These are phyloP conservation scores for Mycena albidolilacea DNA, from an alignment of 768 basidiomycete genomes.

Conservation along the genomic window DNA sequence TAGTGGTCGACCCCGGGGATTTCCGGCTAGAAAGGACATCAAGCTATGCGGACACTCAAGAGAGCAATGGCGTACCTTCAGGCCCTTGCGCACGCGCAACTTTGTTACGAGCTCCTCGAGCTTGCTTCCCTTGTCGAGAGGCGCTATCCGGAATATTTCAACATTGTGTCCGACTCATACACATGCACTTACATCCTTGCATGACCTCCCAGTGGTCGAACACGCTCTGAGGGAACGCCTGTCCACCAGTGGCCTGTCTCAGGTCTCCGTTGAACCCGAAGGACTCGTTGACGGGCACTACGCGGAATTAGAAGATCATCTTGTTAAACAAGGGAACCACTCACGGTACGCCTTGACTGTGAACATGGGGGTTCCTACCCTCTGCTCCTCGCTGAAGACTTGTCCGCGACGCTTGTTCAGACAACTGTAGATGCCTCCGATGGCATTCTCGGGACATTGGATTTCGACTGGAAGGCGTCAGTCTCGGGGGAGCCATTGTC, in stretches of 20 bases:
- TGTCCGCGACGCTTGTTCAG: slow-evolving; percentile 98
- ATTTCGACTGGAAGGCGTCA: slow-evolving; percentile 81
- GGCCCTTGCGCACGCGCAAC: slow-evolving; percentile 95
- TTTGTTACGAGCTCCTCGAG: slow-evolving; percentile 85
- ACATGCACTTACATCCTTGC: slow-evolving; percentile 74
- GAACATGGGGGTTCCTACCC: slow-evolving; percentile 98
- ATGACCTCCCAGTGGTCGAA: slow-evolving; percentile 95
- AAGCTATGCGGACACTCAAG: slow-evolving; percentile 14
- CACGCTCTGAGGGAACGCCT: slow-evolving; percentile 98
- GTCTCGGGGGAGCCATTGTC: not conserved
- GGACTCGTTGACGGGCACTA: slow-evolving; percentile 86
- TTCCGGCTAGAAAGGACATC: slow-evolving; percentile 71
- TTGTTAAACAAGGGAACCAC: no score
- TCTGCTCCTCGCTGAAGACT: slow-evolving; percentile 98
- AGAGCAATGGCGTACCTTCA: slow-evolving; percentile 71
- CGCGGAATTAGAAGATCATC: no score
- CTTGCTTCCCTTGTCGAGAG: slow-evolving; percentile 93
- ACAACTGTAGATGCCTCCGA: slow-evolving; percentile 96
- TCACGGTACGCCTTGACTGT: slow-evolving; percentile 92
- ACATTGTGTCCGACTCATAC: slow-evolving; percentile 11
- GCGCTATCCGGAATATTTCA: slow-evolving; percentile 59
- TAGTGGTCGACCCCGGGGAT: slow-evolving; percentile 90
- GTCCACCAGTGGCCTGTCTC: slow-evolving; percentile 91
- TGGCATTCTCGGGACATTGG: slow-evolving; percentile 97
- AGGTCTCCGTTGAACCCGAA: slow-evolving; percentile 99